A percentile compares a stretch with the other conserved stretches of the same genome.
These are phyloP conservation scores for Lophium mytilinum DNA, from an alignment of 495 filamentous ascomycete genomes.

Conservation along the genomic window DNA sequence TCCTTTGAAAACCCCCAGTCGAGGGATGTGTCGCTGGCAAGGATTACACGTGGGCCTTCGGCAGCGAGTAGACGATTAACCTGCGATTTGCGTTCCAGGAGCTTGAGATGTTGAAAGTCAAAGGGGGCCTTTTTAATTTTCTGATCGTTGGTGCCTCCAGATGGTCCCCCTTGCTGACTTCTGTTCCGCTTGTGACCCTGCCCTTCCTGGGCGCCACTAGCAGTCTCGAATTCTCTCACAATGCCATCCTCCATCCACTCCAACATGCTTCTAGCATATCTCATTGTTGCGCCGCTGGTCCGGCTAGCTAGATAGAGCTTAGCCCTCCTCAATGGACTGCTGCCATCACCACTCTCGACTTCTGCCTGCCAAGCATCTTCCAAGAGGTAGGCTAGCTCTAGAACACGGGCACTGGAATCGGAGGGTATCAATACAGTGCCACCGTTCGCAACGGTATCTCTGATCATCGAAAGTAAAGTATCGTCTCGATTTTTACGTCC, in stretches of 20 bases:
- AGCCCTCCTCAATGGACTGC: slow-evolving; percentile 50
- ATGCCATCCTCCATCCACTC: slow-evolving; percentile 99
- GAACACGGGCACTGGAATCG: slow-evolving; percentile 84
- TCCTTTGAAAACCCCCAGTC: slow-evolving; percentile 95
- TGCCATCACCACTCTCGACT: slow-evolving; percentile 30
- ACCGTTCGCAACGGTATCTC: slow-evolving; percentile 64
- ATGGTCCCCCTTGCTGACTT: slow-evolving; percentile 16
- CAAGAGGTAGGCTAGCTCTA: slow-evolving; percentile 88
- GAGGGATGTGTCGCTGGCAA: slow-evolving; percentile 81
- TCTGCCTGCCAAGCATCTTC: slow-evolving; percentile 80
- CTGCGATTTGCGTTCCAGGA: slow-evolving; percentile 68
- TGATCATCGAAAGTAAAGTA: slow-evolving; percentile 70
- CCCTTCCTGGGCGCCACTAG: slow-evolving; percentile 32
- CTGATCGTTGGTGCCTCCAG: slow-evolving; percentile 30
- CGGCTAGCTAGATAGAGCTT: slow-evolving; percentile 76
- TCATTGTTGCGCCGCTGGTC: slow-evolving; percentile 72
- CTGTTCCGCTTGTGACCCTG: slow-evolving; percentile 15
- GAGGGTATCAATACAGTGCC: slow-evolving; percentile 94
- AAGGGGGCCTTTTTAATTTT: slow-evolving; percentile 60
- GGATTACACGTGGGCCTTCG: slow-evolving; percentile 56
- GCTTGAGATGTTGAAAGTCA: slow-evolving; percentile 76
- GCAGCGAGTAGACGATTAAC: slow-evolving; percentile 54
- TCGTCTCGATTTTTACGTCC: slow-evolving; percentile 77
- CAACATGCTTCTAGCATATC: slow-evolving; percentile 85
- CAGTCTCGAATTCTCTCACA: slow-evolving; percentile 80